These are phyloP conservation scores for Fusarium sp. DNA, from an alignment of 2,329 filamentous ascomycete species.

Conservation along the genomic window DNA sequence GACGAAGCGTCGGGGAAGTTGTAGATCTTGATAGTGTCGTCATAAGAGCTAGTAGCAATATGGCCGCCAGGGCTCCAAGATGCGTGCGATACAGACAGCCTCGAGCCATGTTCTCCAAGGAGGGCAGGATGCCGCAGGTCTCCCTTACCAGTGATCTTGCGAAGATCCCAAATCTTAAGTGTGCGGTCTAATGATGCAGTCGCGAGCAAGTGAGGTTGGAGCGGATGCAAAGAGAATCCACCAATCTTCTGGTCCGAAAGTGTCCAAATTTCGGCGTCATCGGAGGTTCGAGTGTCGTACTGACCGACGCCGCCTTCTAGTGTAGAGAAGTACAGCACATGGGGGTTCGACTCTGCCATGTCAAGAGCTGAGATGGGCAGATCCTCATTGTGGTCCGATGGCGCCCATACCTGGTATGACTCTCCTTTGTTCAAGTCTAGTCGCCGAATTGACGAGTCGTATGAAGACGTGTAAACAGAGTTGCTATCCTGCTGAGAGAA, in stretches of 20 bases:
- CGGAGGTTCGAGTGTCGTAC: slow-evolving; percentile 76
- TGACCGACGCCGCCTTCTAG: slow-evolving; percentile 83
- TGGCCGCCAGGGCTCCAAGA: slow-evolving; percentile 88
- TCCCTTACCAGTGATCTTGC: slow-evolving; percentile 76
- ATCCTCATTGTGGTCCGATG: slow-evolving; percentile 74
- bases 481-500: slow-evolving; percentile 80
- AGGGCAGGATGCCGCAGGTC: slow-evolving; percentile 72
- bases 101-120: slow-evolving; percentile 83
- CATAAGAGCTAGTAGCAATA: slow-evolving; percentile 91
- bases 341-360: slow-evolving; percentile 75
- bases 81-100: slow-evolving; percentile 90
- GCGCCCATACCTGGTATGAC: slow-evolving; percentile 84
- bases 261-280: slow-evolving; percentile 73
- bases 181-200: slow-evolving; percentile 92
- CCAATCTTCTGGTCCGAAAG: slow-evolving; percentile 95
- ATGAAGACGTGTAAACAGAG: slow-evolving; percentile 84
- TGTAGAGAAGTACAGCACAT: slow-evolving; percentile 87
- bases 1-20: slow-evolving; percentile 71
- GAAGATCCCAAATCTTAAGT: slow-evolving; percentile 90
- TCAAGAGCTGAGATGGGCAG: slow-evolving; percentile 86
- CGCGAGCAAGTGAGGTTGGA: slow-evolving; percentile 82
- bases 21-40: slow-evolving; percentile 95
- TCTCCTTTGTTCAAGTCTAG: slow-evolving; percentile 84
- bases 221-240: slow-evolving; percentile 86
- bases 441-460: slow-evolving; percentile 91